Percentiles rank a stretch among this genome's conserved stretches.
Conservation (phyloP, 176 grass and related monocot genomes). For the Oryza nivara region DNA sequence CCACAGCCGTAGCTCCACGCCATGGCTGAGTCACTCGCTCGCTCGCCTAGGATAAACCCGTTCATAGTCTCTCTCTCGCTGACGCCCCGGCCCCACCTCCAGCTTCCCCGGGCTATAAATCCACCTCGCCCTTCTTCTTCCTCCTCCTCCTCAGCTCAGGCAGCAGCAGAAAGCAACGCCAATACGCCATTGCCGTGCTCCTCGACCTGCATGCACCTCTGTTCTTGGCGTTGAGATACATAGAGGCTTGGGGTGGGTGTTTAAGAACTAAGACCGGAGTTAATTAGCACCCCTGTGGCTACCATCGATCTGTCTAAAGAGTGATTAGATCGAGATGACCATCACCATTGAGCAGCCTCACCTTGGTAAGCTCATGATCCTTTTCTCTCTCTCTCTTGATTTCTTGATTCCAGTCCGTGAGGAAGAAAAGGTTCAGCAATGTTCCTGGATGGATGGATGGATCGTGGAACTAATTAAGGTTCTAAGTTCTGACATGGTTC, state of each 20-base stretch:
- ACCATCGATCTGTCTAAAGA: too few species aligned
- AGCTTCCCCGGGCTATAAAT: slow-evolving; percentile 30
- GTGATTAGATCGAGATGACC: slow-evolving; percentile 54
- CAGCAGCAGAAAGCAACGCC: background rate
- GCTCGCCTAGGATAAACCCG: background rate
- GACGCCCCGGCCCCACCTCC: background rate
- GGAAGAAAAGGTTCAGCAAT: background rate
- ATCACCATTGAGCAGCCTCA: slow-evolving; percentile 66
- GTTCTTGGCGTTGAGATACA: background rate
- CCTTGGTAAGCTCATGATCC: slow-evolving; percentile 43
- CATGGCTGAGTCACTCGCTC: slow-evolving; percentile 64
- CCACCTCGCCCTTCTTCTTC: too few species aligned
- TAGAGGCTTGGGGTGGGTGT: too few species aligned
- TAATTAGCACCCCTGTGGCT: background rate
- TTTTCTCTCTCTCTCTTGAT: background rate
- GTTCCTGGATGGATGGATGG: background rate
- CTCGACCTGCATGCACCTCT: background rate
- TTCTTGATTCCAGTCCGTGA: background rate
- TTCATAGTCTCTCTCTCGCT: background rate
- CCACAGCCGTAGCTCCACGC: slow-evolving; percentile 47
- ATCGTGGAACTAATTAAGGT: too few species aligned
- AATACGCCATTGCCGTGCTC: slow-evolving; percentile 2
- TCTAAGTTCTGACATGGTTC: background rate
- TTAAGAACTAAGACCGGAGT: too few species aligned
- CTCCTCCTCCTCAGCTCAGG: background rate